A percentile compares a stretch with the other conserved stretches of the same genome.
Conservation (phyloP, 176 grass and related monocot genomes). For the Dendrocalamus sinicus region DNA sequence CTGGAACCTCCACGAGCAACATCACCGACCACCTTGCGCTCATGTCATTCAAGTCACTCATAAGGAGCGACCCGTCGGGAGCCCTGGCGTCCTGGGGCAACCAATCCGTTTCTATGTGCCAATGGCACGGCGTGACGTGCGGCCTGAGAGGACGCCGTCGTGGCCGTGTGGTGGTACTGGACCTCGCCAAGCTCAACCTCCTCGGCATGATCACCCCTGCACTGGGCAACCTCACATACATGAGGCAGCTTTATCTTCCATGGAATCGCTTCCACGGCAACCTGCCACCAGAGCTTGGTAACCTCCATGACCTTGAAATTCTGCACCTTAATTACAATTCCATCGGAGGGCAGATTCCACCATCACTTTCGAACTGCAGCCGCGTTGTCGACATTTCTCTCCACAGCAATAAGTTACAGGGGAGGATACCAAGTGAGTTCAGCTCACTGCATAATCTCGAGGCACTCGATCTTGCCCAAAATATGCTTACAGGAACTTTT, state of each 20-base stretch:
- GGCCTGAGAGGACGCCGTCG: background rate
- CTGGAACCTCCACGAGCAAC: background rate
- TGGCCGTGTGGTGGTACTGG: slow-evolving; percentile 26
- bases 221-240: slow-evolving; percentile 33
- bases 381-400: background rate
- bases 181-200: background rate
- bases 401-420: too few species aligned
- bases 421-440: too few species aligned
- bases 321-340: background rate
- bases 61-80: background rate
- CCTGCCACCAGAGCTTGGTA: background rate
- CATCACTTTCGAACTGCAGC: background rate
- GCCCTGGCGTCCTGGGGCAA: slow-evolving; percentile 5
- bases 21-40: background rate
- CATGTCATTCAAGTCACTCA: background rate
- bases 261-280: too few species aligned
- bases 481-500: too few species aligned
- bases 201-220: background rate
- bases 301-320: background rate
- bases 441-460: too few species aligned
- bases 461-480: background rate
- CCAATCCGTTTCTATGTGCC: slow-evolving; percentile 15
- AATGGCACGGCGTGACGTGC: slow-evolving; percentile 24
- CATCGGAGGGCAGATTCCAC: background rate
- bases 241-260: background rate